Base-by-base conservation (phyloP, 257 asterid genomes). In the Primulina tabacum region DNA sequence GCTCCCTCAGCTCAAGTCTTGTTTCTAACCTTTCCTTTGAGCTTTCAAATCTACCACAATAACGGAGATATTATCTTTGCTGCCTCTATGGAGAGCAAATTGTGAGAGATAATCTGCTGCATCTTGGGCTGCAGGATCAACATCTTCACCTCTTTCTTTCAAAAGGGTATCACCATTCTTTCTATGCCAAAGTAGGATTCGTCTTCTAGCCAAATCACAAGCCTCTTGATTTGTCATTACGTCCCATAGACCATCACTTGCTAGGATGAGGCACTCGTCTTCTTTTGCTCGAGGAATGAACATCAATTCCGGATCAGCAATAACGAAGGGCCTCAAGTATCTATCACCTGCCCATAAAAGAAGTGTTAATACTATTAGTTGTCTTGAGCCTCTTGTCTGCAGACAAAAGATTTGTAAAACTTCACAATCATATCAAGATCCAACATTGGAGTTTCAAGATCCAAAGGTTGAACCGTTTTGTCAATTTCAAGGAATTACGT, bases 211-310 rank as follows among this genome's bases (percentile, higher is more conserved):
- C 65, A 85, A 74, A 11, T 84, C 90, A 74, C 96, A 89, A 17
- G 76, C 96, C 82, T 89, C 96, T 72, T 85, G 86, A 8, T 89
- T 87, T 10, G 90, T 82, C 77, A 85, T 63, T 4, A 89, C 96
- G 53, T 89, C 90, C 96, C 96, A 89, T 8, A 89, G 72, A 53
- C 96, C 96, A 34, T 87, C 90, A 17, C 83, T 85, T 14, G 95
- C 96, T 67, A 89, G 73, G 73, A 89, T 80, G 38, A 87, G 95
- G 68, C 90, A 87, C 29, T 87, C 89, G 28, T 87, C 96, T 40
- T 85, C 95, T 82, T 79, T 87, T 18, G 60, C 72, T 17, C 95
- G 83, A 58, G 85, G 77, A 30, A 85, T 80, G 21, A 85, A 63
- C 83, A 76, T 81, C 60, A 86, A 67, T 75, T 87, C 95, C 12